Base-by-base conservation (phyloP, 805 yeast species). In the Spathaspora girioi region DNA sequence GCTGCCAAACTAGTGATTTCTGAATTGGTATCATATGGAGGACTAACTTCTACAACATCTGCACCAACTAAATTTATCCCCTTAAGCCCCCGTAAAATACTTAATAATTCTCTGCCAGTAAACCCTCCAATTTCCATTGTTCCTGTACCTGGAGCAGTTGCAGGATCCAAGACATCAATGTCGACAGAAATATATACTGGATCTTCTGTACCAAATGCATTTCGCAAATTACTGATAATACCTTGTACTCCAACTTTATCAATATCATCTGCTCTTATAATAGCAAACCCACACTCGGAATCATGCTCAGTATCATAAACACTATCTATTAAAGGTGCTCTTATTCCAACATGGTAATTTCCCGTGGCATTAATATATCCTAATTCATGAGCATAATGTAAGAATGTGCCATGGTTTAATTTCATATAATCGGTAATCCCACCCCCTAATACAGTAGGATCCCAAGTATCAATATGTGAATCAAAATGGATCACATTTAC, bases 391-490 rank as follows among this genome's bases (percentile, higher is more conserved):
- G 90, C 90, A 65, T 81, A 84, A 62, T 84, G 89, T 43, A 85
- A 68, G 55, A 83, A 84, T 0, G 90, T 84, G 5, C 89, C 90
- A 62, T 85, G 89, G 59, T 84, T 85, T 51, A 82, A 63, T 23
- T 73, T 68, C 68, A 83, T 80, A 59, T 85, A 84, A 56, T 78
- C 73, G 11, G 84, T 69, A 20, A 83, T 65, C 6, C 82, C 85
- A 3, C 89, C 89, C 10, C 89, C 89, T 35, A 83, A 69, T 17
- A 75, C 78, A 48, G 71, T 64, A 5, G 90, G 90, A 56, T 78
- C 76, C 86, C 89, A 84, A 2, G 89, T 84, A 65, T 85, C 90
- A 43, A 84, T 75, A 63, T 84, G 90, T 23, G 86, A 76, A 61
- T 84, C 89, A 55, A 84, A 84, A 61, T 84, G 87, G 15, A 82